Percentiles rank a stretch among this genome's conserved stretches.
Conservation (phyloP, 768 basidiomycete species). For the Gautieria morchelliformis region DNA sequence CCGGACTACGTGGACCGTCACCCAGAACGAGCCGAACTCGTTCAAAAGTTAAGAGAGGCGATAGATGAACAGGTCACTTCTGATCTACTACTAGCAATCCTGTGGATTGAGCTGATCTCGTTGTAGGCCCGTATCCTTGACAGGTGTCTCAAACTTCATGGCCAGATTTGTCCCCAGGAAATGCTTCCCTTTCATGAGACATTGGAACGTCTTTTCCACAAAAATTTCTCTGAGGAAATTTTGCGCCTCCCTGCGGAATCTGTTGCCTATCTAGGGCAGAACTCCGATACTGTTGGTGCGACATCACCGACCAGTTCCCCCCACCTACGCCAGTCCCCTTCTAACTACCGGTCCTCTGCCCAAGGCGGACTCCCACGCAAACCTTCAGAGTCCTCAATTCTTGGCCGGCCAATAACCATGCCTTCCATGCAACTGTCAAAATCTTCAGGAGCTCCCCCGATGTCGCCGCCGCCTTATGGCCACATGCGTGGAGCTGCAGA, state of each 20-base stretch:
- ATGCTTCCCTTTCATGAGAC: conserved; percentile 92
- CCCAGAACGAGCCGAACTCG: conserved; percentile 58
- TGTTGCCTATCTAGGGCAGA: conserved; percentile 30
- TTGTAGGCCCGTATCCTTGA: conserved; percentile 69
- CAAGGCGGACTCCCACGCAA: conserved; percentile 40
- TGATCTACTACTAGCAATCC: not conserved
- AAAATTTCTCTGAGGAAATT: conserved; percentile 79
- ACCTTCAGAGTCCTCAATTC: conserved; percentile 13
- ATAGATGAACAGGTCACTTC: conserved; percentile 70
- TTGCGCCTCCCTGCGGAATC: conserved; percentile 55
- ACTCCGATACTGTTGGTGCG: conserved; percentile 21
- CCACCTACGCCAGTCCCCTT: conserved; percentile 11
- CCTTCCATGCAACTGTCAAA: conserved; percentile 46
- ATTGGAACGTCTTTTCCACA: conserved; percentile 74
- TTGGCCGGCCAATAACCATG: conserved; percentile 27
- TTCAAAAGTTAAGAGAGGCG: conserved; percentile 61
- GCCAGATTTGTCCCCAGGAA: conserved; percentile 70
- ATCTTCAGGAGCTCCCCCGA: conserved; percentile 13
- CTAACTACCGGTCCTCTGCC: conserved; percentile 37
- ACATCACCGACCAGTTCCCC: conserved; percentile 9
- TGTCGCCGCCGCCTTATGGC: conserved; percentile 8
- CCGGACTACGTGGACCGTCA: conserved; percentile 57
- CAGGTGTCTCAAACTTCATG: conserved; percentile 76
- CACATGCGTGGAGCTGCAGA: conserved; percentile 8
- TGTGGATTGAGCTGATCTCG: not conserved